A percentile compares a stretch with the other conserved stretches of the same genome.
phyloP scores from a whole-genome alignment of 148 eudicot species.

The Cornus florida region DNA sequence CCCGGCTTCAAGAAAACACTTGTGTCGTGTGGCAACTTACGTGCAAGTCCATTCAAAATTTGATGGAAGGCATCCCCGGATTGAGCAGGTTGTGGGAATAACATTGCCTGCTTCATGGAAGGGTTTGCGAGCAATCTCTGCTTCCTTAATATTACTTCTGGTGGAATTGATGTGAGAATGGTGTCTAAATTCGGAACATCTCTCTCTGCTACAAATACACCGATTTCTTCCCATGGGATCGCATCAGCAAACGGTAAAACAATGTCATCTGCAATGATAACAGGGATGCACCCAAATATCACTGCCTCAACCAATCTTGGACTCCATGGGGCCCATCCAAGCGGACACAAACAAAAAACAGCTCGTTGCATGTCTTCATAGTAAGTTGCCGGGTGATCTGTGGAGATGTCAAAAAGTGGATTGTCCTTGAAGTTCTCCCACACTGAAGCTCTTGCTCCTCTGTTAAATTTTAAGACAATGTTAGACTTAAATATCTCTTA shows the following conservation, averaged over 20 bases:
- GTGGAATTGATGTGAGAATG: conserved; percentile 78
- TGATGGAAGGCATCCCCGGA: conserved; percentile 97
- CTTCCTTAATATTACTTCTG: conserved; percentile 85
- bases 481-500: neutral
- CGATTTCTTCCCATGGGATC: conserved; percentile 98
- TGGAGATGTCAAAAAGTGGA: conserved; percentile 97
- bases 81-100: conserved; percentile 96
- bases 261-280: conserved; percentile 93
- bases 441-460: conserved; percentile 96
- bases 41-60: conserved; percentile 92
- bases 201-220: conserved; percentile 83
- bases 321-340: conserved; percentile 99
- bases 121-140: conserved; percentile 95
- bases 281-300: conserved; percentile 95
- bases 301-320: conserved; percentile 98
- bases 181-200: conserved; percentile 91
- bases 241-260: conserved; percentile 98
- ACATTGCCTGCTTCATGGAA: conserved; percentile 96
- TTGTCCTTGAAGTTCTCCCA: conserved; percentile 99
- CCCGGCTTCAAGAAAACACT: conserved; percentile 61
- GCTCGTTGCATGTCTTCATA: conserved; percentile 99
- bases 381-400: conserved; percentile 96
- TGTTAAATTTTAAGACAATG: conserved; percentile 25
- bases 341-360: conserved; percentile 90
- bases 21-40: conserved; percentile 77